A percentile compares a stretch with the other conserved stretches of the same genome.
These are phyloP conservation scores for Zoysia japonica DNA, from an alignment of 176 grass and related monocot species.

Conservation along the genomic window DNA sequence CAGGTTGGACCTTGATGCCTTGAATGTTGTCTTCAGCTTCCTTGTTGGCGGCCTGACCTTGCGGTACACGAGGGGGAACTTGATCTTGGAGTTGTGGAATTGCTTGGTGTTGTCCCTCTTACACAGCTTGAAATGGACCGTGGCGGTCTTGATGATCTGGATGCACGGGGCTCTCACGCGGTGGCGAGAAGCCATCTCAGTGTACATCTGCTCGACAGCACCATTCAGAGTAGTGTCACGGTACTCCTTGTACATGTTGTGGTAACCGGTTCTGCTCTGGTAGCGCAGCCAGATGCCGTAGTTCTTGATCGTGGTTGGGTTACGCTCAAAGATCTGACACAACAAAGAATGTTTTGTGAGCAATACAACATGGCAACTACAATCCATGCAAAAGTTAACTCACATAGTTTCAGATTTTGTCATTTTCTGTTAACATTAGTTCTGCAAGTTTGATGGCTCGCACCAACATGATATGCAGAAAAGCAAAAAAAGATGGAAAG, in stretches of 20 bases:
- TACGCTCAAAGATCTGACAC: slow-evolving; percentile 66
- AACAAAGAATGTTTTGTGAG: neutral
- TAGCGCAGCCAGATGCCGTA: slow-evolving; percentile 92
- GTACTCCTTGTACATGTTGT: slow-evolving; percentile 95
- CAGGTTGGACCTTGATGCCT: slow-evolving; percentile 68
- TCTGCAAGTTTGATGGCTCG: neutral
- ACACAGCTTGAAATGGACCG: slow-evolving; percentile 62
- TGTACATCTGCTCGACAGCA: slow-evolving; percentile 89
- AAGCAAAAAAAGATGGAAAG: neutral
- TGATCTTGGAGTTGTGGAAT: slow-evolving; percentile 77
- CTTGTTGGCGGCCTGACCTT: slow-evolving; percentile 74
- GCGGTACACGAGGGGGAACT: slow-evolving; percentile 77
- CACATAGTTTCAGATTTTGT: neutral
- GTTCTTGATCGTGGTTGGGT: slow-evolving; percentile 83
- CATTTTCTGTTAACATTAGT: neutral
- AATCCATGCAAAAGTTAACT: neutral
- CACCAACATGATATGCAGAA: neutral
- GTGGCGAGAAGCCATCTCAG: slow-evolving; percentile 85
- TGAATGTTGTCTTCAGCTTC: slow-evolving; percentile 85
- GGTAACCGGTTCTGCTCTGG: slow-evolving; percentile 83
- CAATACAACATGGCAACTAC: neutral
- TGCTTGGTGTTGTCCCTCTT: slow-evolving; percentile 90
- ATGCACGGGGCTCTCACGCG: slow-evolving; percentile 71
- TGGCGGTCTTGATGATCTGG: slow-evolving; percentile 79
- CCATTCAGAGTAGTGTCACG: slow-evolving; percentile 76